Evolutionary conservation across 2,329 filamentous ascomycete species (phyloP).

Genomic region (Stachybotrys elegans): DNA sequence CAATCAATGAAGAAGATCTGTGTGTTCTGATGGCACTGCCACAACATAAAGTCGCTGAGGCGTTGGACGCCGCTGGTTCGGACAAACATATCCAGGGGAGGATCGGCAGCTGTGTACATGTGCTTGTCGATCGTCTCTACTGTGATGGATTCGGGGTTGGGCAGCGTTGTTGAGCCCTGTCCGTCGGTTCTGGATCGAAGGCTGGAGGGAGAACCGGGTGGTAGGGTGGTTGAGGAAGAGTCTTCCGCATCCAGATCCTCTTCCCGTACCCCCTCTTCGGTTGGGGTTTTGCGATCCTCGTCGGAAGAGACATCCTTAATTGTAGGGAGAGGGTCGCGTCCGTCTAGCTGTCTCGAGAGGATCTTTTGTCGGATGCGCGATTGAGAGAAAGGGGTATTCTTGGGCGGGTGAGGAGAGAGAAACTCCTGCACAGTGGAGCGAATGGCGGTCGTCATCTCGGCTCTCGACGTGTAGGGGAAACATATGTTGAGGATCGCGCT

Average conservation of each 20-base stretch:
- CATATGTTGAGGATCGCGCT: constrained; percentile 79
- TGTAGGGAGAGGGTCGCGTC: constrained; percentile 40
- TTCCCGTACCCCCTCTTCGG: constrained; percentile 25
- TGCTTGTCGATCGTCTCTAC: constrained; percentile 75
- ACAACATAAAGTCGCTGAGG: constrained; percentile 96
- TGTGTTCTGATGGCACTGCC: constrained; percentile 92
- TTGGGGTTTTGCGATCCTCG: constrained; percentile 13
- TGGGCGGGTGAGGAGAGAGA: constrained; percentile 62
- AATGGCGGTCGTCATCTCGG: constrained; percentile 90
- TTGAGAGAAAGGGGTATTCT: constrained; percentile 75
- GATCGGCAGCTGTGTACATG: constrained; percentile 81
- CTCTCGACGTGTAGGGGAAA: constrained; percentile 93
- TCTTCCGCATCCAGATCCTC: constrained; percentile 52
- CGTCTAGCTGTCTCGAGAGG: constrained; percentile 57
- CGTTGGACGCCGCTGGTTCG: constrained; percentile 90
- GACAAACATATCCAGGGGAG: constrained; percentile 85
- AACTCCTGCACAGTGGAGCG: constrained; percentile 84
- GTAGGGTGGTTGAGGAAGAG: constrained; percentile 54
- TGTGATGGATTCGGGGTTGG: constrained; percentile 83
- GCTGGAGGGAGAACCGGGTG: constrained; percentile 44
- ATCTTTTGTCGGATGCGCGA: constrained; percentile 84
- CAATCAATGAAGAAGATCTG: constrained; percentile 90
- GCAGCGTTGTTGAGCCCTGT: constrained; percentile 35
- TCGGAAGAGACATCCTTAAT: constrained; percentile 45
- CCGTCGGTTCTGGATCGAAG: constrained; percentile 25